Base-by-base conservation (phyloP, 1,284 basidiomycete species). In the Mycena sp. region DNA sequence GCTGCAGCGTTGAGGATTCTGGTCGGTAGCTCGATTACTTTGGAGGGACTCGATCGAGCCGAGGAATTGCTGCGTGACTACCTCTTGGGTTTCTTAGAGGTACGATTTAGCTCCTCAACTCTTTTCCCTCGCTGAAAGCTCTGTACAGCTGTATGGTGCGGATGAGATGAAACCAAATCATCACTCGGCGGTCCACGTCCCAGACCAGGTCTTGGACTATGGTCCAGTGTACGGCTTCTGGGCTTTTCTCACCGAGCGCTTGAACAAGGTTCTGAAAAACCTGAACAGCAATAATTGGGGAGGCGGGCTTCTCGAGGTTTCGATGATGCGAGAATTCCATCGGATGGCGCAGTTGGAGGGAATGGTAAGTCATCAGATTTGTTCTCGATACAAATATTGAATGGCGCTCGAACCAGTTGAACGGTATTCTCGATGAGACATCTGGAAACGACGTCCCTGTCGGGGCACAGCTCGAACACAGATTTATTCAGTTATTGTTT, bases 101-200 rank as follows among this genome's bases (percentile, higher is more conserved):
- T 45, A 19, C 43, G n/a, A 9, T 19, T 26, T 9, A 19, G 19
- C n/a, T 45, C 19, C 25, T 19, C 9, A 45, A 9, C 43, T 21
- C 19, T 21, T 9, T 45, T 19, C n/a, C 44, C 37, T 16, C 32
- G 32, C n/a, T n/a, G n/a, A n/a, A n/a, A n/a, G n/a, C n/a, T n/a
- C n/a, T n/a, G n/a, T n/a, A n/a, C 32, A 73, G 70, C 32, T 74
- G 0, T 73, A 75, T 56, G 71, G 70, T n/a, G 37, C 37, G 1
- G 46, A 49, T 0, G 48, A 50, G 5, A 70, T 74, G 68, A 71
- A 70, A 28, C 73, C 71, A 10, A 75, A 73, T 45, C 69, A 70
- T n/a, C n/a, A n/a, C n/a, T n/a, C n/a, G n/a, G n/a, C n/a, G n/a
- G n/a, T n/a, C n/a, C n/a, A n/a, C n/a, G n/a, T n/a, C n/a, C n/a